These are phyloP conservation scores for Dipteronia dyeriana DNA, from an alignment of 345 rosid species.

Conservation along the genomic window DNA sequence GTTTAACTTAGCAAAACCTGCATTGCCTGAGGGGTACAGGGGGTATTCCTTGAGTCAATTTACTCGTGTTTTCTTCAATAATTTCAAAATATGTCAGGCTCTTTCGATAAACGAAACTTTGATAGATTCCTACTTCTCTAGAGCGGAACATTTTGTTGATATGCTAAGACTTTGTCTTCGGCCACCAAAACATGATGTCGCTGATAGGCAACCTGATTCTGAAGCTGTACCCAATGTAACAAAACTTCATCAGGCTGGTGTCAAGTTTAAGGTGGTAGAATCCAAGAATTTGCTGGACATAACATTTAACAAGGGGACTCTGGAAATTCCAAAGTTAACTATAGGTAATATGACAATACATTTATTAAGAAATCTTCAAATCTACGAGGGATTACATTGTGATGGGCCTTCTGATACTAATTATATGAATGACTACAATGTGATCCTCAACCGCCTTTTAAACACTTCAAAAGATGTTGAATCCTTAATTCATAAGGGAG, in stretches of 20 bases:
- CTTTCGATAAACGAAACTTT: not conserved
- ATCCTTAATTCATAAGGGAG: not conserved
- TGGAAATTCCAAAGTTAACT: not conserved
- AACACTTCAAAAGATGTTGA: not conserved
- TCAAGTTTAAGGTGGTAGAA: not conserved
- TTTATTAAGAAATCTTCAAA: conserved; percentile 12
- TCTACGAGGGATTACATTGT: conserved; percentile 5
- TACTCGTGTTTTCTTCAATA: not conserved
- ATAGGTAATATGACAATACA: not conserved
- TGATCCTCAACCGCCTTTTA: conserved; percentile 1
- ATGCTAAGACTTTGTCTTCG: not conserved
- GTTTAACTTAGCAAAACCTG: not conserved
- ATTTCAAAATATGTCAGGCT: too few relatives aligned
- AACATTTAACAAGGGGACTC: conserved; percentile 17
- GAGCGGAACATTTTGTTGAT: conserved; percentile 8
- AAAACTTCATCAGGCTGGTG: not conserved
- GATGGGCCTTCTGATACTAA: too few relatives aligned
- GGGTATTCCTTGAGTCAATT: not conserved
- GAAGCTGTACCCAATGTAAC: not conserved
- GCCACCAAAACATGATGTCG: not conserved
- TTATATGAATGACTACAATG: not conserved
- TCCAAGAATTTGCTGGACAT: not conserved
- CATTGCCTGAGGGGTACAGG: not conserved
- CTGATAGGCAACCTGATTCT: not conserved
- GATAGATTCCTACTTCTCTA: not conserved